Conservation (phyloP, 371 early-diverging fungal species). For the Saksenaea oblongispora region DNA sequence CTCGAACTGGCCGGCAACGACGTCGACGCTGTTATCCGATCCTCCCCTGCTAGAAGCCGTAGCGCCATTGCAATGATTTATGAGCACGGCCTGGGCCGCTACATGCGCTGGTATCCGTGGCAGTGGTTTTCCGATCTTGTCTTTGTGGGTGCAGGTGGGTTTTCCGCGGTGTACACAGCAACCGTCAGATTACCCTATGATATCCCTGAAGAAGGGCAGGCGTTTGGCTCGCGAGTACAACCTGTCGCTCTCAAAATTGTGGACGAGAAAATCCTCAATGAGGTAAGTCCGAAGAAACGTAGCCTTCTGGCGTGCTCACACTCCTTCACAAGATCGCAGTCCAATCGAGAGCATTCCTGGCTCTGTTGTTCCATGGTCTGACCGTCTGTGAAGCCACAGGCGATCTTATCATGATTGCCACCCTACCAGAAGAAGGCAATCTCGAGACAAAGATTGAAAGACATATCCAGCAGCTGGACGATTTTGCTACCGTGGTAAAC, state of each 20-base stretch:
- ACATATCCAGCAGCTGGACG: conserved; percentile 9
- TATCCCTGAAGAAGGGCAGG: conserved; percentile 26
- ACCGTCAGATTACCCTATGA: conserved; percentile 29
- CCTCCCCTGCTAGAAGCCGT: conserved; percentile 34
- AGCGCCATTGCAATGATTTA: conserved; percentile 27
- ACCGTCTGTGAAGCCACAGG: conserved; percentile 45
- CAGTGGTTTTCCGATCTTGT: conserved; percentile 45
- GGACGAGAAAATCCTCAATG: conserved; percentile 45
- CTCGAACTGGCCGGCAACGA: conserved; percentile 24
- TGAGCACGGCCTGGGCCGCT: conserved; percentile 30
- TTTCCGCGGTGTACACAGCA: conserved; percentile 40
- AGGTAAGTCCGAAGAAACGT: conserved; percentile 14
- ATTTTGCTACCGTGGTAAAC: conserved; percentile 19
- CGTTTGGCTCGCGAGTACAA: conserved; percentile 20
- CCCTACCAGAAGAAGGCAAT: conserved; percentile 36
- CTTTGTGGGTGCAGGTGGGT: conserved; percentile 42
- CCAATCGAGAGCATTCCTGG: conserved; percentile 40
- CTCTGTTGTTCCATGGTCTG: conserved; percentile 39
- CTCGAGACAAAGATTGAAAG: conserved; percentile 28
- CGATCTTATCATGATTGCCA: conserved; percentile 40
- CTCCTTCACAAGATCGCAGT: conserved; percentile 29
- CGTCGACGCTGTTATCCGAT: conserved; percentile 16
- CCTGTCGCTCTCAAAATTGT: conserved; percentile 41
- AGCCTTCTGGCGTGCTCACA: neutral
- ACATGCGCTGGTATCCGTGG: conserved; percentile 48